Conservation (phyloP, 2,329 filamentous ascomycete species). For the Fusarium oligoseptatum region DNA sequence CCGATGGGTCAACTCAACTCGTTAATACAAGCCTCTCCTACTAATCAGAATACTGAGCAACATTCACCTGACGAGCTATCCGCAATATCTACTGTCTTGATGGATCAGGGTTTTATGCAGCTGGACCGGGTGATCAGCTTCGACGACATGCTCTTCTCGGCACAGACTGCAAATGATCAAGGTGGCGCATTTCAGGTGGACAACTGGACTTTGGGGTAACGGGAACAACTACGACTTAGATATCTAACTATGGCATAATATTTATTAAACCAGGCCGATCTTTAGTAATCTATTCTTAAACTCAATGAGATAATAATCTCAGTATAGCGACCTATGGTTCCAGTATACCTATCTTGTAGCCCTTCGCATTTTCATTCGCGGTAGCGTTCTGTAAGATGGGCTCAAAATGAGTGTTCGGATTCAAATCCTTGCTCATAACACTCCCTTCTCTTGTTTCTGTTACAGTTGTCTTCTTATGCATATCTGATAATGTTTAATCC, state of each 20-base stretch:
- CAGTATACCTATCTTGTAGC: conserved; percentile 31
- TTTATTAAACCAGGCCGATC: conserved; percentile 14
- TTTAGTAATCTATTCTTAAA: conserved; percentile 33
- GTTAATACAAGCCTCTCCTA: conserved; percentile 25
- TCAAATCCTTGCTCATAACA: too few relatives aligned
- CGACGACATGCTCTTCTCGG: conserved; percentile 53
- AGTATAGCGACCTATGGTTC: conserved; percentile 61
- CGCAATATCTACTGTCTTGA: conserved; percentile 49
- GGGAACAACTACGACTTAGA: neutral
- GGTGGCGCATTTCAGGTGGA: conserved; percentile 8
- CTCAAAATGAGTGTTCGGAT: too few relatives aligned
- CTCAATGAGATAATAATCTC: conserved; percentile 61
- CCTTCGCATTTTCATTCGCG: too few relatives aligned
- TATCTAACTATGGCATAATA: neutral
- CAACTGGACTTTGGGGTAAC: conserved; percentile 14
- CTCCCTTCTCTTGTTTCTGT: too few relatives aligned
- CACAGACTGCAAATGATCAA: conserved; percentile 32
- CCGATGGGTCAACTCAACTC: conserved; percentile 8
- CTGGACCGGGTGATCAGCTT: conserved; percentile 53
- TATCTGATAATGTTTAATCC: too few relatives aligned
- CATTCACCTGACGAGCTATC: conserved; percentile 45
- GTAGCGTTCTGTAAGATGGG: too few relatives aligned
- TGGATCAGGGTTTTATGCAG: conserved; percentile 51
- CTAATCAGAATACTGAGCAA: conserved; percentile 7
- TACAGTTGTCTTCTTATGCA: too few relatives aligned